Evolutionary conservation across 495 filamentous ascomycete genomes (phyloP).

Genomic region (Penicillium alfredii): DNA sequence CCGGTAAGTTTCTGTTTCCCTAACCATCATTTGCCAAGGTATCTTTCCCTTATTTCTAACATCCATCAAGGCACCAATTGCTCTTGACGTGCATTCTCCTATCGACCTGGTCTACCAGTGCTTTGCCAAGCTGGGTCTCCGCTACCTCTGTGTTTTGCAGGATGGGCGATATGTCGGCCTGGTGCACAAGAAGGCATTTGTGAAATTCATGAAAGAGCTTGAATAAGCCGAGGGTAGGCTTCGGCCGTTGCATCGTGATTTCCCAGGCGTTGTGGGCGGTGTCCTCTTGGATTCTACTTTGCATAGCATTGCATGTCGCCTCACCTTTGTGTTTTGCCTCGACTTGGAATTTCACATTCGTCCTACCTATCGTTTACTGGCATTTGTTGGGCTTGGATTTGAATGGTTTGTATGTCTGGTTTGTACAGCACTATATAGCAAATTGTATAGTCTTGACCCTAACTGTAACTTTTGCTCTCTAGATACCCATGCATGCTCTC

Average conservation of each 20-base stretch:
- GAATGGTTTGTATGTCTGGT: too few species aligned
- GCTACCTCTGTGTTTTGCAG: constrained; percentile 84
- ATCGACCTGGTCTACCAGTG: constrained; percentile 97
- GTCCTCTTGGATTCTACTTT: constrained; percentile 1
- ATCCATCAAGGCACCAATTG: constrained; percentile 61
- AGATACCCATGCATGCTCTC: too few species aligned
- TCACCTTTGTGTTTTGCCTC: background rate
- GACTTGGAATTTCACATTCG: background rate
- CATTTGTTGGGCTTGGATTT: background rate
- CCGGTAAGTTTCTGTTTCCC: constrained; percentile 45
- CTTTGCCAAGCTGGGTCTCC: constrained; percentile 87
- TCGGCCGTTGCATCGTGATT: too few species aligned
- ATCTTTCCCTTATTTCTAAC: constrained; percentile 5
- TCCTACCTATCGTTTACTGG: background rate
- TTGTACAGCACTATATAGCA: too few species aligned
- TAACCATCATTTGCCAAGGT: too few species aligned
- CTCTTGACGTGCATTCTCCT: constrained; percentile 81
- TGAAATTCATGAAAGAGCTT: constrained; percentile 82
- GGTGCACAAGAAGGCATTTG: constrained; percentile 96
- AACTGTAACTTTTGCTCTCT: too few species aligned
- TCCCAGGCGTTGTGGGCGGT: constrained; percentile 1
- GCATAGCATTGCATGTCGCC: constrained; percentile 19
- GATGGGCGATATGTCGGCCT: constrained; percentile 85
- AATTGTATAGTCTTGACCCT: too few species aligned
- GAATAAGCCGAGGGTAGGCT: constrained; percentile 52